A percentile compares a stretch with the other conserved stretches of the same genome.
These are phyloP conservation scores for Colletotrichum sp. DNA, from an alignment of 2,329 filamentous ascomycete genomes.

Conservation along the genomic window DNA sequence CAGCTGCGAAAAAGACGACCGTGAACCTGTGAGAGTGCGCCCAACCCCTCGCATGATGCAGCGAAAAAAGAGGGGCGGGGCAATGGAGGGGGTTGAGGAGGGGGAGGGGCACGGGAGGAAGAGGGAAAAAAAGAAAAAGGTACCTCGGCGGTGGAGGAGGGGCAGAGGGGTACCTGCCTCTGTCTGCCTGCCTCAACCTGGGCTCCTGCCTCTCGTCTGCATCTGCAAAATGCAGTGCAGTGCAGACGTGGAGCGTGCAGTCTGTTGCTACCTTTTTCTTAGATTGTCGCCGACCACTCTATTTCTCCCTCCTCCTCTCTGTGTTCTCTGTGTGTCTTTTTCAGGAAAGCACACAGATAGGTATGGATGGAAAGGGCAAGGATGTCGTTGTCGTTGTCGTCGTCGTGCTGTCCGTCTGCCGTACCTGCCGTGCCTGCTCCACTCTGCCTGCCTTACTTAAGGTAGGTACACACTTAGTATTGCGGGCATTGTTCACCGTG, in stretches of 20 bases:
- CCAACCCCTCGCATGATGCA: constrained; percentile 18
- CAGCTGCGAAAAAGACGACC: neutral
- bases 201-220: neutral
- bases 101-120: neutral
- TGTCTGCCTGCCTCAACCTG: neutral
- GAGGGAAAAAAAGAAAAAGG: neutral
- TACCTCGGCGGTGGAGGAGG: neutral
- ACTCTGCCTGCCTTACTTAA: neutral
- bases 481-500: neutral
- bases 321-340: neutral
- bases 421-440: neutral
- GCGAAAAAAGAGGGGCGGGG: constrained; percentile 7
- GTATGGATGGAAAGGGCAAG: neutral
- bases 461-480: neutral
- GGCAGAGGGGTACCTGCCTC: neutral
- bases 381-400: neutral
- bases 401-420: neutral
- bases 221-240: neutral
- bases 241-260: neutral
- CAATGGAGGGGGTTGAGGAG: constrained; percentile 1
- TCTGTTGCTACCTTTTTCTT: neutral
- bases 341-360: neutral
- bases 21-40: neutral
- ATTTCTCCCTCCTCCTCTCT: neutral
- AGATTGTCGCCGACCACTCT: neutral